These are phyloP conservation scores for Phoma sp. DNA, from an alignment of 2,329 filamentous ascomycete genomes.

Conservation along the genomic window DNA sequence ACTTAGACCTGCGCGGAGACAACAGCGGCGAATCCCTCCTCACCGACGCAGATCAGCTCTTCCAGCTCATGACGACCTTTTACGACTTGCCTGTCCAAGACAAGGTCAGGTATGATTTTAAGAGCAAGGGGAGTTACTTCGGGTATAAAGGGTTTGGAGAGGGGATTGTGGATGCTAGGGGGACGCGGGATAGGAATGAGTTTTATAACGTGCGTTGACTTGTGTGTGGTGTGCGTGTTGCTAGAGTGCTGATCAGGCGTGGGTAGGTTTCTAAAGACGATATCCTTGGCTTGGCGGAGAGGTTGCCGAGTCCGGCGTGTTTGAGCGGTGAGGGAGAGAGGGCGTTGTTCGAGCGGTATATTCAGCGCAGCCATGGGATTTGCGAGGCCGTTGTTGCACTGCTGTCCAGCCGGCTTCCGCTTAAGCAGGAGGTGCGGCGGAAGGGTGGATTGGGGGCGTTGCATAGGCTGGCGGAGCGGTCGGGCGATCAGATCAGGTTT, in stretches of 20 bases:
- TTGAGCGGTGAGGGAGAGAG: not conserved
- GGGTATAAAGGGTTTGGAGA: constrained; percentile 58
- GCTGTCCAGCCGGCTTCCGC: constrained; percentile 53
- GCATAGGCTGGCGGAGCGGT: constrained; percentile 52
- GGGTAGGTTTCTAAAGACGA: constrained; percentile 59
- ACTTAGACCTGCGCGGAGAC: constrained; percentile 55
- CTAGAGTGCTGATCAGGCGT: not conserved
- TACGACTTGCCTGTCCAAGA: constrained; percentile 59
- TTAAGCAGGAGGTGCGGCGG: constrained; percentile 33
- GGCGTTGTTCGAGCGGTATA: constrained; percentile 52
- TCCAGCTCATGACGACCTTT: constrained; percentile 54
- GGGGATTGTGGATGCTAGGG: constrained; percentile 55
- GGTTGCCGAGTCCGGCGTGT: not conserved
- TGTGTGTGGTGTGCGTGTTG: not conserved
- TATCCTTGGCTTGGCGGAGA: constrained; percentile 49
- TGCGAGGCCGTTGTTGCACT: constrained; percentile 54
- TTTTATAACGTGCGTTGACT: constrained; percentile 58
- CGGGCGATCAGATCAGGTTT: constrained; percentile 63
- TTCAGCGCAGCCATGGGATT: constrained; percentile 53
- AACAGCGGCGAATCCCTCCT: constrained; percentile 51
- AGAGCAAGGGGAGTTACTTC: constrained; percentile 58
- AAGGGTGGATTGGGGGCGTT: constrained; percentile 52
- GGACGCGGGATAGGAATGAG: constrained; percentile 60
- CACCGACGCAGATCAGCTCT: constrained; percentile 53
- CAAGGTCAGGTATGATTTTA: constrained; percentile 63